Conservation (phyloP, 2,329 filamentous ascomycete genomes). For the Alternaria brassicae region DNA sequence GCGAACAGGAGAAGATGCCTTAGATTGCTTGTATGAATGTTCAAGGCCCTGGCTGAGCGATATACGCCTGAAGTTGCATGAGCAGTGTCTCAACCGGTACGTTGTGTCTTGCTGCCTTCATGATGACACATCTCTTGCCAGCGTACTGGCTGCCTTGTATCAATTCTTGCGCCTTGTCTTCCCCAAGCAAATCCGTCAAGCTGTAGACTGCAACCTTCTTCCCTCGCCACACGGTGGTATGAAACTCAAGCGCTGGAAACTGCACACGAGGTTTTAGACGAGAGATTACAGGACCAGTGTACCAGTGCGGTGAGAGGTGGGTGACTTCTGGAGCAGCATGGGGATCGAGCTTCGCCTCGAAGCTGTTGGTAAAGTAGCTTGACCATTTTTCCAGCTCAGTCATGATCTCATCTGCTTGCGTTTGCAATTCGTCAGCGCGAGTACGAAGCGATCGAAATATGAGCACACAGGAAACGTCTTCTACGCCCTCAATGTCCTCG, state of each 20-base stretch:
- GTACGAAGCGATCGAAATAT: slow-evolving; percentile 35
- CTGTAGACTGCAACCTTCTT: slow-evolving; percentile 45
- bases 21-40: background rate
- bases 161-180: slow-evolving; percentile 34
- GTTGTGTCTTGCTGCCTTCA: slow-evolving; percentile 40
- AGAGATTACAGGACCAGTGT: slow-evolving; percentile 31
- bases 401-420: slow-evolving; percentile 20
- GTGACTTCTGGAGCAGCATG: slow-evolving; percentile 31
- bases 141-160: slow-evolving; percentile 32
- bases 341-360: slow-evolving; percentile 32
- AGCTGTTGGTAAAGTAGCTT: slow-evolving; percentile 23
- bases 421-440: slow-evolving; percentile 33
- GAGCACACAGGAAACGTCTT: slow-evolving; percentile 42
- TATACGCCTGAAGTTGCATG: slow-evolving; percentile 43
- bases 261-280: slow-evolving; percentile 37
- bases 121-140: slow-evolving; percentile 34
- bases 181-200: slow-evolving; percentile 44
- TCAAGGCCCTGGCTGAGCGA: slow-evolving; percentile 33
- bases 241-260: slow-evolving; percentile 42
- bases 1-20: background rate
- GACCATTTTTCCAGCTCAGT: slow-evolving; percentile 34
- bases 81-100: slow-evolving; percentile 39
- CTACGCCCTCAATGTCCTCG: slow-evolving; percentile 32
- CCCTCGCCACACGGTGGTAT: slow-evolving; percentile 40
- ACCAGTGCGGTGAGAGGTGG: slow-evolving; percentile 39